These are phyloP conservation scores for Fusarium austroafricanum DNA, from an alignment of 2,329 filamentous ascomycete species.

Conservation along the genomic window DNA sequence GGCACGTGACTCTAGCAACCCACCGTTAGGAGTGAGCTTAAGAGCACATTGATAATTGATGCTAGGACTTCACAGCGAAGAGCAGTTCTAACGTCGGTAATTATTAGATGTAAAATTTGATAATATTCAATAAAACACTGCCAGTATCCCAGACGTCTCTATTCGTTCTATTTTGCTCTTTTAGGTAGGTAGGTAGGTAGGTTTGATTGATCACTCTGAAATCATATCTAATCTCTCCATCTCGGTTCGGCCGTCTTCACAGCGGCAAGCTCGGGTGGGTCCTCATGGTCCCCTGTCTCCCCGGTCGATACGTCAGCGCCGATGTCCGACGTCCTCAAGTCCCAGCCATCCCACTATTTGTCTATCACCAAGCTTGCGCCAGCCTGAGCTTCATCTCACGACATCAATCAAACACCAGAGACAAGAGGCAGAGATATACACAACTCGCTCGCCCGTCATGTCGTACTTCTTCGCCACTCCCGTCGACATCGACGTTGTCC, in stretches of 20 bases:
- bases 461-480: slow-evolving; percentile 98
- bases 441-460: slow-evolving; percentile 66
- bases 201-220: background rate
- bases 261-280: slow-evolving; percentile 43
- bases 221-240: background rate
- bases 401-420: slow-evolving; percentile 1
- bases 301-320: slow-evolving; percentile 50
- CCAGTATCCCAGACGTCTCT: background rate
- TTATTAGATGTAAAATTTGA: background rate
- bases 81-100: background rate
- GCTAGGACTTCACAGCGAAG: too few species aligned
- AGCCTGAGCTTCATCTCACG: slow-evolving; percentile 34
- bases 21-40: too few species aligned
- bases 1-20: too few species aligned
- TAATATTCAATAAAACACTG: background rate
- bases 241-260: background rate
- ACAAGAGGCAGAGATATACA: background rate
- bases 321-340: too few species aligned
- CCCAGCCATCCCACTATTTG: slow-evolving; percentile 15
- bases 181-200: too few species aligned
- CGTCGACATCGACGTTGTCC: slow-evolving; percentile 98
- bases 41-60: too few species aligned
- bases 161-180: background rate
- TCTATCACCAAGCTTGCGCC: slow-evolving; percentile 29
- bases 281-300: slow-evolving; percentile 38